Conservation (phyloP, 139 green algal genomes). For the Tetraselmis striata region DNA sequence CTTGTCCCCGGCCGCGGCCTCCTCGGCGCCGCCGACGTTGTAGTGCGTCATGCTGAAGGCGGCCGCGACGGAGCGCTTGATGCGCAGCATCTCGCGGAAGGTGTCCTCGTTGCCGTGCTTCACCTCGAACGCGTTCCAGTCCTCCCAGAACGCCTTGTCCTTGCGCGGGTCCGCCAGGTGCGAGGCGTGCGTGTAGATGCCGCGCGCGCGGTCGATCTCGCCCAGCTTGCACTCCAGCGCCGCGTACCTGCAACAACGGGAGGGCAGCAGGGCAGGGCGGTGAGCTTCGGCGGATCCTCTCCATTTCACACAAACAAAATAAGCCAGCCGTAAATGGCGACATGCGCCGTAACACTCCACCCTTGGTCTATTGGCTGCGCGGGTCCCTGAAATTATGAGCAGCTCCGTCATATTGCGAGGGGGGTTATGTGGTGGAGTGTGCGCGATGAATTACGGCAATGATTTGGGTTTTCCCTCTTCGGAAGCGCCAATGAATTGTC, state of each 20-base stretch:
- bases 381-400: too few species aligned
- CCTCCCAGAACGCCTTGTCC: constrained; percentile 75
- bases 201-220: constrained; percentile 91
- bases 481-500: too few species aligned
- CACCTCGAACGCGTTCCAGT: constrained; percentile 94
- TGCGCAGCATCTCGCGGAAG: constrained; percentile 96
- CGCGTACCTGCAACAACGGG: constrained; percentile 24
- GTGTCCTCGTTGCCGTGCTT: constrained; percentile 91
- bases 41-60: constrained; percentile 65
- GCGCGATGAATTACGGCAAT: too few species aligned
- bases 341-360: too few species aligned
- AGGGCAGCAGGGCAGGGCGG: too few species aligned
- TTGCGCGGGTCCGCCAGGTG: constrained; percentile 42
- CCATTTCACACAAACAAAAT: too few species aligned
- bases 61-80: constrained; percentile 82
- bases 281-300: too few species aligned
- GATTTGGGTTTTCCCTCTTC: too few species aligned
- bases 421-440: too few species aligned
- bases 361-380: too few species aligned
- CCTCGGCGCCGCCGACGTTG: constrained; percentile 8
- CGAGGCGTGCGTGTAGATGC: constrained; percentile 80
- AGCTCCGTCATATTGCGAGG: too few species aligned
- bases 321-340: too few species aligned
- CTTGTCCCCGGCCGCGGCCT: constrained; percentile 14
- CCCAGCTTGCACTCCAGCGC: constrained; percentile 74